Conservation (phyloP, 495 filamentous ascomycete genomes). For the Copromyces sp. region DNA sequence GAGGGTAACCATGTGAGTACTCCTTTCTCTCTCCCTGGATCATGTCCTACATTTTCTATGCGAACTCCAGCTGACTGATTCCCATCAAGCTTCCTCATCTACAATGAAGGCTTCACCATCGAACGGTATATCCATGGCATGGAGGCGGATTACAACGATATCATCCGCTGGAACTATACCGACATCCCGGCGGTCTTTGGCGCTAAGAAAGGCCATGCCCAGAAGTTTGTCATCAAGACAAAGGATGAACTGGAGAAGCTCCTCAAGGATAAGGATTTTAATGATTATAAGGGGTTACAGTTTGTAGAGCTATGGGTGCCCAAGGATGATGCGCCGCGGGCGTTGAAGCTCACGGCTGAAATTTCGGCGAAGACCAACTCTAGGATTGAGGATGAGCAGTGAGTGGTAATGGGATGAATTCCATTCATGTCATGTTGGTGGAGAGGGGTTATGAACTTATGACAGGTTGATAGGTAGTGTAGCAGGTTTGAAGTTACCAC, state of each 20-base stretch:
- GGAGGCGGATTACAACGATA: constrained; percentile 71
- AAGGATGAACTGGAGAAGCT: constrained; percentile 58
- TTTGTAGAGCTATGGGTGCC: constrained; percentile 85
- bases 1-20: constrained; percentile 63
- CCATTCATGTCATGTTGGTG: not conserved
- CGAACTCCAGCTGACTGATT: not conserved
- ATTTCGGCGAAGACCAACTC: constrained; percentile 51
- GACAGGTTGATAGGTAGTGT: not conserved
- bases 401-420: not conserved
- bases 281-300: constrained; percentile 37
- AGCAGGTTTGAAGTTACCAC: not conserved
- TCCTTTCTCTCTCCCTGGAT: constrained; percentile 7
- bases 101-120: constrained; percentile 69
- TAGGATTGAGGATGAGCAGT: constrained; percentile 13
- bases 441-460: no score
- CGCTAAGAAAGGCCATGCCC: constrained; percentile 41
- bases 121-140: constrained; percentile 70
- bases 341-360: constrained; percentile 60
- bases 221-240: constrained; percentile 61
- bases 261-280: constrained; percentile 58
- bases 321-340: constrained; percentile 66
- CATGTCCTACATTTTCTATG: not conserved
- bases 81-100: constrained; percentile 53
- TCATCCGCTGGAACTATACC: constrained; percentile 61
- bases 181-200: constrained; percentile 62